Base-by-base conservation (phyloP, 1,284 basidiomycete genomes). In the Porodaedalea pini region DNA sequence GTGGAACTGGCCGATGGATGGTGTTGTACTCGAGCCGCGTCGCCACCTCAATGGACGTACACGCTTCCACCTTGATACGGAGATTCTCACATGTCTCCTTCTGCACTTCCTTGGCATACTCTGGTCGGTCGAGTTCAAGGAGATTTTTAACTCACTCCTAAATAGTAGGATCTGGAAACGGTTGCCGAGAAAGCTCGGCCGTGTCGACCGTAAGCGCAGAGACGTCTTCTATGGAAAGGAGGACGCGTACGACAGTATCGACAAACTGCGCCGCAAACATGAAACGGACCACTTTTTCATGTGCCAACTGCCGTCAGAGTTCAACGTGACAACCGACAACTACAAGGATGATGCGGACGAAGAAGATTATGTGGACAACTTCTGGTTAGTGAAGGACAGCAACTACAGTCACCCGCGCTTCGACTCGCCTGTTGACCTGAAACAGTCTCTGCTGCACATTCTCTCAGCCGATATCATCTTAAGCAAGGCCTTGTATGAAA, bases 11-110 rank as follows among this genome's bases (percentile, higher is more conserved):
- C 74, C 74, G 2, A 60, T 61, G 5, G 68, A 73, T 23, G 75
- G 76, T 4, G 66, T 75, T n/a, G 49, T 63, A 13, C 64, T 77
- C 4, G 75, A 77, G 49, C 76, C 77, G 67, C 69, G 75, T 11
- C 69, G 75, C 5, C 71, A 73, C 63, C 64, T 78, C 21, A 75
- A 75, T 62, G 76, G 76, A 2, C 77, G 76, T 63, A 78, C 77
- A 56, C 68, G 75, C 27, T 76, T 74, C 17, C 76, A 74, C 59
- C 76, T 75, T 4, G 75, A 78, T 57, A 71, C 74, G 13, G 76
- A 78, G 41, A 70, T 78, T 51, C 64, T 78, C 21, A 75, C 77
- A 48, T 73, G 71, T 0, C 65, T 78, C 8, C 66, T 78, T 37
- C 67, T 78, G 4, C 75, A 77, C 43, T 69, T 74, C 63, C 65